Evolutionary conservation across 345 rosid species (phyloP).

Genomic region (Anastatica hierochuntica): DNA sequence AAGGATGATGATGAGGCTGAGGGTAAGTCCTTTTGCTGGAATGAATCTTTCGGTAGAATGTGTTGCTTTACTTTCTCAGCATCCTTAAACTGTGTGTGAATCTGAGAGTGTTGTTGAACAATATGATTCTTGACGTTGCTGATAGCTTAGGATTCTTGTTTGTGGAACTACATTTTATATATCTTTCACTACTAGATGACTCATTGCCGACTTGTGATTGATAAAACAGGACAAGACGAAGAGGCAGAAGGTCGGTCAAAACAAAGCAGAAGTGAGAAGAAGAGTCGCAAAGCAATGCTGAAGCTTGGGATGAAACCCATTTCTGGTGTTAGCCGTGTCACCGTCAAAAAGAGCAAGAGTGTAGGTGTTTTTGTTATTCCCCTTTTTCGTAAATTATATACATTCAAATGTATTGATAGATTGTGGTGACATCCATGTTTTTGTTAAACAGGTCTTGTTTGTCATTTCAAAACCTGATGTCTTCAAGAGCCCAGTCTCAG

Average conservation of each 20-base stretch:
- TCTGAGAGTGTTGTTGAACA: not conserved
- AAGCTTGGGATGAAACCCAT: conserved; percentile 89
- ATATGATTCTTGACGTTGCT: no score
- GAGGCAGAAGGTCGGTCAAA: conserved; percentile 61
- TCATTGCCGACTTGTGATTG: not conserved
- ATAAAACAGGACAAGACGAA: conserved; percentile 34
- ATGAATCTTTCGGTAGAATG: not conserved
- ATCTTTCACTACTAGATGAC: not conserved
- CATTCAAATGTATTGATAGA: not conserved
- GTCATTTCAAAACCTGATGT: conserved; percentile 90
- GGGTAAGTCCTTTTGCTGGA: conserved; percentile 21
- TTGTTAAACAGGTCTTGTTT: conserved; percentile 47
- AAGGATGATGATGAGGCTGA: conserved; percentile 51
- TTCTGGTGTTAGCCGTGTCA: conserved; percentile 81
- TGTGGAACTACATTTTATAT: no score
- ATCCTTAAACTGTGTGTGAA: not conserved
- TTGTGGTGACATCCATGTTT: not conserved
- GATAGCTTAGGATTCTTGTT: no score
- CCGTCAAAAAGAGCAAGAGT: conserved; percentile 85
- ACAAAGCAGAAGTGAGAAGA: conserved; percentile 92
- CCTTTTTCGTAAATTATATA: not conserved
- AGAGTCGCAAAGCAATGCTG: conserved; percentile 86
- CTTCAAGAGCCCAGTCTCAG: conserved; percentile 82
- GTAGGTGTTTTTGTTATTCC: conserved; percentile 23
- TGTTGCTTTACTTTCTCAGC: not conserved